phyloP scores from a whole-genome alignment of 345 rosid genomes.

The Garcia nutans region DNA sequence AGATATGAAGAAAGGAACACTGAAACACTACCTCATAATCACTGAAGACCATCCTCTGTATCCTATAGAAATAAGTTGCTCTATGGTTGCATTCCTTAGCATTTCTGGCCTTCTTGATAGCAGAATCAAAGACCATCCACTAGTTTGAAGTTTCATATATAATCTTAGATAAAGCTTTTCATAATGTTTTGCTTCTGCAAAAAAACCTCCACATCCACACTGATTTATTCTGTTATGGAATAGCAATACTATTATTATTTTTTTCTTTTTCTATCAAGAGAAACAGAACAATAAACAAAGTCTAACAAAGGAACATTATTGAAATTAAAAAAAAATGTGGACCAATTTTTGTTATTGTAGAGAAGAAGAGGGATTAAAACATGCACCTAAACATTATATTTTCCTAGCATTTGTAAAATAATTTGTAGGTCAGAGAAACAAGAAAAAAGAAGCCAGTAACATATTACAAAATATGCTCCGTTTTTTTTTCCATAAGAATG shows the following conservation, averaged over 20 bases:
- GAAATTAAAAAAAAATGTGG: neutral
- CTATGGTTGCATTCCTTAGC: constrained; percentile 35
- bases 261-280: neutral
- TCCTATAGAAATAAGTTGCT: constrained; percentile 53
- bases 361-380: no score
- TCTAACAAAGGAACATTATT: neutral
- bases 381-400: no score
- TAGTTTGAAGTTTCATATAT: constrained; percentile 49
- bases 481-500: no score
- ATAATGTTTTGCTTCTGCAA: constrained; percentile 43
- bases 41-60: constrained; percentile 55
- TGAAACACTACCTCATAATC: constrained; percentile 64
- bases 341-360: no score
- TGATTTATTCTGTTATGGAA: constrained; percentile 32
- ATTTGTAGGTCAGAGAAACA: no score
- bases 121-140: constrained; percentile 61
- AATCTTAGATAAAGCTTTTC: constrained; percentile 36
- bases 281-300: neutral
- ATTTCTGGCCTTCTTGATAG: constrained; percentile 50
- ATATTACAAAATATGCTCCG: no score
- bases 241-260: neutral
- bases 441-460: no score
- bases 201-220: constrained; percentile 28
- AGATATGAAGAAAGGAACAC: constrained; percentile 5
- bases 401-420: no score